These are phyloP conservation scores for Phytophthora ramorum DNA, from an alignment of 352 stramenopile genomes.

Conservation along the genomic window DNA sequence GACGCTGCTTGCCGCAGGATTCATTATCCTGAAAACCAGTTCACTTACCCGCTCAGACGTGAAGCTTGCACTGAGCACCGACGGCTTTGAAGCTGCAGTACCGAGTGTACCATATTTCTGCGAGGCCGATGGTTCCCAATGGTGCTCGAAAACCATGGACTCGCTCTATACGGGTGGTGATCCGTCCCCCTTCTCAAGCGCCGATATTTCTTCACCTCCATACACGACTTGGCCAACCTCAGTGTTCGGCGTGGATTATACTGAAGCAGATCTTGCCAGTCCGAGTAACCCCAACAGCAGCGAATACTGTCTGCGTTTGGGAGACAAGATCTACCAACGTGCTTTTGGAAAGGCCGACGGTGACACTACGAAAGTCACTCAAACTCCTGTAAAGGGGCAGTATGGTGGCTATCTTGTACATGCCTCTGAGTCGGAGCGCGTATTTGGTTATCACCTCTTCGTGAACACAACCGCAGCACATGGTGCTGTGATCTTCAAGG, in stretches of 20 bases:
- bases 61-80: slow-evolving; percentile 51
- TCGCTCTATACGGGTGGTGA: slow-evolving; percentile 42
- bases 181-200: slow-evolving; percentile 30
- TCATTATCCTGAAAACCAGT: slow-evolving; percentile 74
- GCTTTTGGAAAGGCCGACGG: slow-evolving; percentile 46
- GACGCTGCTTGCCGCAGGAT: slow-evolving; percentile 83
- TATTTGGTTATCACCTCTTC: slow-evolving; percentile 61
- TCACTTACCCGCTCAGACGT: slow-evolving; percentile 54
- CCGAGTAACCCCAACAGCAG: slow-evolving; percentile 30
- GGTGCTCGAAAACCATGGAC: slow-evolving; percentile 54
- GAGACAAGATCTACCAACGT: slow-evolving; percentile 43
- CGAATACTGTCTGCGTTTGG: slow-evolving; percentile 46
- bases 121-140: slow-evolving; percentile 49
- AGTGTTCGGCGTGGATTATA: slow-evolving; percentile 46
- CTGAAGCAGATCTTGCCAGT: slow-evolving; percentile 26
- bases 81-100: slow-evolving; percentile 33
- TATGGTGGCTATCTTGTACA: slow-evolving; percentile 51
- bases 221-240: slow-evolving; percentile 38
- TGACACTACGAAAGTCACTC: slow-evolving; percentile 82
- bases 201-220: slow-evolving; percentile 43
- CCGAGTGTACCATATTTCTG: slow-evolving; percentile 58
- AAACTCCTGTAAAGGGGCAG: slow-evolving; percentile 37
- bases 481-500: slow-evolving; percentile 59
- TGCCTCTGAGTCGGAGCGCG: slow-evolving; percentile 27
- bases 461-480: slow-evolving; percentile 61